Base-by-base conservation (phyloP, 306 rosid species). In the Malus orientalis region DNA sequence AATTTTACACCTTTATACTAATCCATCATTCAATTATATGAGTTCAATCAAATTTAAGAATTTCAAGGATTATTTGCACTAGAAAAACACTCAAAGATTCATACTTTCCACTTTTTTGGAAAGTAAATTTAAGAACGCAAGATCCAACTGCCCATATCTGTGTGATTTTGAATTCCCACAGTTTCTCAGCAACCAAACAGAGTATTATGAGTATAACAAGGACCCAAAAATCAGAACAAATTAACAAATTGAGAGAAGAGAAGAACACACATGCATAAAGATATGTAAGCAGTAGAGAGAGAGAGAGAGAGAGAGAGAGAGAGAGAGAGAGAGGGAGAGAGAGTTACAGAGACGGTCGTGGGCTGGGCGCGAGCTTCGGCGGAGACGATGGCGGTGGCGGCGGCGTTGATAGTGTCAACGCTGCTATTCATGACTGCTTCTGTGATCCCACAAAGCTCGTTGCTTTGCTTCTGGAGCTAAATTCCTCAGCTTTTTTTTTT, bases 361-460 rank as follows among this genome's bases (percentile, higher is more conserved):
- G 98, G 98, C 81, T 90, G 98, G 33, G 84, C 91, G 75, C 98
- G 85, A 78, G 96, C 85, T 76, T 95, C 96, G 8, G 98, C 97
- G 19, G 93, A 76, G 80, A 89, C 85, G 81, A 95, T 92, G 68
- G 98, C 98, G 63, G 93, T 87, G 61, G 98, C 98, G 13, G 98
- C 98, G 9, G 98, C 97, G 86, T 84, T 89, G 57, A 95, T 88
- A 12, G 97, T 95, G 18, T 95, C 97, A 3, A 88, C 89, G 84
- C 97, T 95, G 81, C 83, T 83, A 79, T 82, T 82, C 97, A 92
- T 95, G 65, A 33, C 59, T 49, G 69, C 69, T 32, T 32, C 70
- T 23, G 53, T 59, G 63, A 42, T 51, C 78, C 40, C 7, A 45
- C 51, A 44, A 49, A 25, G 27, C 70, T 33, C 25, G 18, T 29